Evolutionary conservation across 805 yeast species (phyloP), one percentile per base, ranked within the genome.

Genomic region (Grigorovia jiainica): DNA sequence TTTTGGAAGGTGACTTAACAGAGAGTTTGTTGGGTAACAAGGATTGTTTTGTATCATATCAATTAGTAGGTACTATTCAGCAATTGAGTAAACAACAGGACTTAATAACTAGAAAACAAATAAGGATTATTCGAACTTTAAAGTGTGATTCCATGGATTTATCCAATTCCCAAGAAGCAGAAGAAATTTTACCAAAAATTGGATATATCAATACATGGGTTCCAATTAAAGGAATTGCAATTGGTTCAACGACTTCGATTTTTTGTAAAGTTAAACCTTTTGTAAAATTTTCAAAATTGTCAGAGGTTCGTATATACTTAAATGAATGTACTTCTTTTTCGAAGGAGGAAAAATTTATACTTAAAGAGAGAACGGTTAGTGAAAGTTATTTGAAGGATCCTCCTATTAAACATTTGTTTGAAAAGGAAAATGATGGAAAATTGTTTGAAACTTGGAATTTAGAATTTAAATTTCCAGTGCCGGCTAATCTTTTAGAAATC

Each of bases 101-200:
- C 43, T 60, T 90, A 50, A 55, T 70, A 7, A 71, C 87, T 15
- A 79, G 76, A 51, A 84, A 79, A 61, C 87, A 80, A 53, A 48
- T 92, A 3, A 76, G 95, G 46, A 78, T 92, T 8, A 76, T 92
- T 9, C 73, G 98, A 53, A 90, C 97, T 0, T 65, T 90, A 45
- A 79, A 95, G 2, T 75, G 95, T 0, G 97, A 90, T 60, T 75
- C 94, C 1, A 74, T 84, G 3, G 97, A 92, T 53, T 68, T 87
- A 19, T 73, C 94, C 0, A 97, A 90, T 60, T 86, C 97, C 0
- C 84, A 89, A 52, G 85, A 95, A 0, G 94, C 90, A 25, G 95
- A 87, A 56, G 90, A 90, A 58, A 80, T 89, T 1, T 90, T 97
- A 97, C 97, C 97, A 2, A 68, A 78, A 36, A 92, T 92, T 58